A percentile compares a stretch with the other conserved stretches of the same genome.
Conservation (phyloP, 495 filamentous ascomycete species). For the Xylaria acuta region DNA sequence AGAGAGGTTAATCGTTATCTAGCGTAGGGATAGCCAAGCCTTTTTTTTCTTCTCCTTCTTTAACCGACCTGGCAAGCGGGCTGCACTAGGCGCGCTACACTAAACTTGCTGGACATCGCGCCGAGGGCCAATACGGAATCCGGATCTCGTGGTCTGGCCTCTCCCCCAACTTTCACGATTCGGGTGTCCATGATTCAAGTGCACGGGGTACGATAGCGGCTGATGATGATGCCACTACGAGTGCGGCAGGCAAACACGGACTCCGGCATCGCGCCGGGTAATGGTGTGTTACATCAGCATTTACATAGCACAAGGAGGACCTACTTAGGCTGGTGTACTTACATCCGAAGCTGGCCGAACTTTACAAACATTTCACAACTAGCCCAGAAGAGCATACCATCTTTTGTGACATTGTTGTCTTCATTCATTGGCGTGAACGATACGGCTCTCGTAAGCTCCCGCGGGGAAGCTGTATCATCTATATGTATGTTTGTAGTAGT, state of each 20-base stretch:
- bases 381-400: neutral
- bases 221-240: neutral
- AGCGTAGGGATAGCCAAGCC: neutral
- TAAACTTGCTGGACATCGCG: constrained; percentile 3
- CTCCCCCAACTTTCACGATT: neutral
- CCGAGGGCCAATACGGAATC: constrained; percentile 10
- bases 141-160: constrained; percentile 8
- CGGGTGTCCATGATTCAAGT: neutral
- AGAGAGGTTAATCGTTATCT: neutral
- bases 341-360: neutral
- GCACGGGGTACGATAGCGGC: neutral
- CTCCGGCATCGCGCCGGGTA: neutral
- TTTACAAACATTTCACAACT: neutral
- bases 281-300: neutral
- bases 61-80: neutral
- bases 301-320: neutral
- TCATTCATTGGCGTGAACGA: constrained; percentile 17
- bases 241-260: constrained; percentile 7
- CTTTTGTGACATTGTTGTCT: constrained; percentile 5
- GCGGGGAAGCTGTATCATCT: constrained; percentile 28
- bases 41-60: neutral
- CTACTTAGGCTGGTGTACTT: neutral
- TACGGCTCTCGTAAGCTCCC: constrained; percentile 14
- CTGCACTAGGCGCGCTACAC: constrained; percentile 3
- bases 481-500: constrained; percentile 19